Evolutionary conservation across 2,329 filamentous ascomycete genomes (phyloP).

Genomic region (Cercospora sp.): DNA sequence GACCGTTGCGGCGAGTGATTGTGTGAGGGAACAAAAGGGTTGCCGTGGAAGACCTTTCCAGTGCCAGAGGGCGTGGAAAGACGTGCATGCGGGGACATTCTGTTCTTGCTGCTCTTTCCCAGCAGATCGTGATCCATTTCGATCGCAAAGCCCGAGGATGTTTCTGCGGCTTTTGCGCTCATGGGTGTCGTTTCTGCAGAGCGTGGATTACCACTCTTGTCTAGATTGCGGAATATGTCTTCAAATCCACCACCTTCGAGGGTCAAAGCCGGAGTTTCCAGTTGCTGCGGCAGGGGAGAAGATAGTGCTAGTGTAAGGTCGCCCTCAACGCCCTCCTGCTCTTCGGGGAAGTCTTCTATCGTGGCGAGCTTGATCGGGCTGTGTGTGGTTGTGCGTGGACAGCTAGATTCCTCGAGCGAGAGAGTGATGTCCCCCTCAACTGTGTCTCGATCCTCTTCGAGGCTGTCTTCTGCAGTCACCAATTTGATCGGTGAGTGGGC

Average conservation of each 20-base stretch:
- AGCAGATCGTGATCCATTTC: background rate
- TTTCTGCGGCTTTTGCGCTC: background rate
- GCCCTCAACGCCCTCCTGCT: constrained; percentile 8
- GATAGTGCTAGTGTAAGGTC: constrained; percentile 15
- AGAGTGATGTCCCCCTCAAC: constrained; percentile 14
- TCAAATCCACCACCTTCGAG: constrained; percentile 8
- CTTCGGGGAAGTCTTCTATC: constrained; percentile 14
- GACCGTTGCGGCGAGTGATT: background rate
- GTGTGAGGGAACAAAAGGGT: background rate
- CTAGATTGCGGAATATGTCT: constrained; percentile 14
- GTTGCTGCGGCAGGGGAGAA: background rate
- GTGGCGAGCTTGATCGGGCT: constrained; percentile 14
- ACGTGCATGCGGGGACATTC: background rate
- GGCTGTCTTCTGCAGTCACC: constrained; percentile 12
- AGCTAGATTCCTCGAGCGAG: constrained; percentile 7
- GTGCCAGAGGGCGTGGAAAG: background rate
- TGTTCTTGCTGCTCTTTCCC: background rate
- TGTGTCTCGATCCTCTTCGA: constrained; percentile 2
- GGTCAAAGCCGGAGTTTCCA: constrained; percentile 1
- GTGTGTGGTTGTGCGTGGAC: constrained; percentile 6
- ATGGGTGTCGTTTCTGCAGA: constrained; percentile 36
- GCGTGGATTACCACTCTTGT: constrained; percentile 28
- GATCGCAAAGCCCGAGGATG: background rate
- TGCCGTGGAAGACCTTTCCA: background rate
- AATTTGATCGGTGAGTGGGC: constrained; percentile 15